Conservation (phyloP, 352 stramenopile species). For the Thalassiosira oceanica region DNA sequence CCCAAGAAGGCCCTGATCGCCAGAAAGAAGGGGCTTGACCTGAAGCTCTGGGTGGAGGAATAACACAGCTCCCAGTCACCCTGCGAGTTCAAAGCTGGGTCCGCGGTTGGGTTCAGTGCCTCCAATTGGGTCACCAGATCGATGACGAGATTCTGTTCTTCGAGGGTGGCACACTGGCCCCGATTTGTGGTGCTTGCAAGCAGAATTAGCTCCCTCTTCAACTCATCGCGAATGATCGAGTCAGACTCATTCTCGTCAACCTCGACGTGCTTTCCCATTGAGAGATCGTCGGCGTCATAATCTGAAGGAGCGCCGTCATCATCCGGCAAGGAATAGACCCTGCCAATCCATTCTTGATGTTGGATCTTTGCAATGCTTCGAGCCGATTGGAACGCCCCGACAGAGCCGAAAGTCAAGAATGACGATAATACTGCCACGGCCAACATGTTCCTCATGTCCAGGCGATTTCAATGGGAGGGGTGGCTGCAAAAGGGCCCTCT, state of each 20-base stretch:
- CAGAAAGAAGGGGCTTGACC: conserved; percentile 73
- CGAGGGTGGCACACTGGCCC: conserved; percentile 53
- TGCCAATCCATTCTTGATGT: too few relatives aligned
- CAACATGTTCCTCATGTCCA: too few relatives aligned
- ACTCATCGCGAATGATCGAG: conserved; percentile 59
- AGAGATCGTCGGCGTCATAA: conserved; percentile 49
- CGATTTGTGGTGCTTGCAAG: conserved; percentile 67
- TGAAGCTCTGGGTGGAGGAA: conserved; percentile 74
- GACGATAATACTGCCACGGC: too few relatives aligned
- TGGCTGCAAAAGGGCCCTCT: too few relatives aligned
- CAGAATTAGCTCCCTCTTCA: conserved; percentile 77
- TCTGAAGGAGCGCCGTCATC: conserved; percentile 38
- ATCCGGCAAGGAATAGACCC: conserved; percentile 33
- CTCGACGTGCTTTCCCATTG: conserved; percentile 39
- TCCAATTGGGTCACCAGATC: conserved; percentile 71
- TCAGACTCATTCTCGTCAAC: conserved; percentile 71
- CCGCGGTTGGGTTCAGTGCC: conserved; percentile 56
- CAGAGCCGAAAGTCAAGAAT: too few relatives aligned
- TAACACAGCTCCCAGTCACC: conserved; percentile 78
- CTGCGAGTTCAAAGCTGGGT: conserved; percentile 53
- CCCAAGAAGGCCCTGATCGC: conserved; percentile 52
- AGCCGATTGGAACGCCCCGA: too few relatives aligned
- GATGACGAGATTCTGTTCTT: conserved; percentile 69
- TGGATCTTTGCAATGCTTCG: too few relatives aligned
- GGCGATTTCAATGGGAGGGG: too few relatives aligned